Conservation (phyloP, 2,329 filamentous ascomycete genomes). For the Arthrobotrys pseudoclavata region DNA sequence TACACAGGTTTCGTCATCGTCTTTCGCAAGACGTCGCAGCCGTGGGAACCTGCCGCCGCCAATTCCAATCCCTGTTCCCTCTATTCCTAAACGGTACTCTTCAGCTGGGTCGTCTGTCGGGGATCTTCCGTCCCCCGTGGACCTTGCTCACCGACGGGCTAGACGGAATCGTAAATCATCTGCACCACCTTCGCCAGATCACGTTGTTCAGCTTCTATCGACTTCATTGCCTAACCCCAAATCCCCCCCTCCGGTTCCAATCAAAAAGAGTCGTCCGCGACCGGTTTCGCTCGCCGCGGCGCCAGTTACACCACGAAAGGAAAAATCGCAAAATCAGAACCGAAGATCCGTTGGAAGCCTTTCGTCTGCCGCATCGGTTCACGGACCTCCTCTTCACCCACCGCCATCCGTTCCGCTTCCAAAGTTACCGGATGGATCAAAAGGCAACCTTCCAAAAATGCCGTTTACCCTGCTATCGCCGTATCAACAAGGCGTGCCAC, state of each 20-base stretch:
- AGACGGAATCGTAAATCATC: slow-evolving; percentile 52
- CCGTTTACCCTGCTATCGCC: slow-evolving; percentile 40
- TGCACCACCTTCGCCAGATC: slow-evolving; percentile 50
- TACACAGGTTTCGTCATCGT: slow-evolving; percentile 51
- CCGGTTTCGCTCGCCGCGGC: slow-evolving; percentile 56
- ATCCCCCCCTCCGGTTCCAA: slow-evolving; percentile 38
- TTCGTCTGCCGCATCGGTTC: slow-evolving; percentile 53
- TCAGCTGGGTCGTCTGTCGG: slow-evolving; percentile 48
- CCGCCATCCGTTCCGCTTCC: slow-evolving; percentile 55
- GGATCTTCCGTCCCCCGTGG: slow-evolving; percentile 48
- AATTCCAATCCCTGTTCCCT: slow-evolving; percentile 57
- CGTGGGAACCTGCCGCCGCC: slow-evolving; percentile 45
- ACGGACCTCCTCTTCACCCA: slow-evolving; percentile 58
- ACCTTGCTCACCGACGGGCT: slow-evolving; percentile 46
- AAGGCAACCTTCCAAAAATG: slow-evolving; percentile 47
- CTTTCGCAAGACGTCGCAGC: slow-evolving; percentile 47
- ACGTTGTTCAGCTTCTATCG: slow-evolving; percentile 37
- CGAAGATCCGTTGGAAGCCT: slow-evolving; percentile 53
- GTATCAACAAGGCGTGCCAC: slow-evolving; percentile 45
- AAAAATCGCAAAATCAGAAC: slow-evolving; percentile 48
- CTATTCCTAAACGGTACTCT: slow-evolving; percentile 56
- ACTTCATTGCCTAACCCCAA: slow-evolving; percentile 55
- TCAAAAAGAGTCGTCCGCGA: slow-evolving; percentile 42
- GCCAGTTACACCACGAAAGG: slow-evolving; percentile 49
- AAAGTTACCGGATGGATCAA: slow-evolving; percentile 46